A percentile compares a stretch with the other conserved stretches of the same genome.
Conservation (phyloP, 2,329 filamentous ascomycete species). For the Sporothrix mexicana region DNA sequence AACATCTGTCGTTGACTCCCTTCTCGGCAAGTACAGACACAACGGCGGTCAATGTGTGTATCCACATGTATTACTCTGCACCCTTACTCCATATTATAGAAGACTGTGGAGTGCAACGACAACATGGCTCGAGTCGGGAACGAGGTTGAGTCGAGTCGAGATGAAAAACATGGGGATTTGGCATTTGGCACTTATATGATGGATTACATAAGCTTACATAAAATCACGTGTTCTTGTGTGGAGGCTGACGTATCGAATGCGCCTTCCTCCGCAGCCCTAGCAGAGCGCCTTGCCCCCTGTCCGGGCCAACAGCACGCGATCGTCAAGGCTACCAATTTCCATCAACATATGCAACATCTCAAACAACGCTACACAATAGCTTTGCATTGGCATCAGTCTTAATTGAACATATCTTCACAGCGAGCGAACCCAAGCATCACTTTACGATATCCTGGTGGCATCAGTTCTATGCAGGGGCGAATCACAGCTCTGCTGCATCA, state of each 20-base stretch:
- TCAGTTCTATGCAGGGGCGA: too few species aligned
- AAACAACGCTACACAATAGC: neutral
- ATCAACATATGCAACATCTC: neutral
- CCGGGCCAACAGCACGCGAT: conserved; percentile 22
- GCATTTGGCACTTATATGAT: too few species aligned
- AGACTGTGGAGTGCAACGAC: neutral
- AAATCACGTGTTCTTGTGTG: neutral
- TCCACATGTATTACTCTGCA: neutral
- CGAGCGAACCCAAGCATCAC: neutral
- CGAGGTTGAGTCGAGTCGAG: neutral
- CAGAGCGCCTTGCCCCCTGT: conserved; percentile 1
- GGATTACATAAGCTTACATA: neutral
- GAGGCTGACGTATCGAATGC: neutral
- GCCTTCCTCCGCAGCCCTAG: neutral
- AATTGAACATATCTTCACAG: neutral
- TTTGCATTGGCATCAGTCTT: neutral
- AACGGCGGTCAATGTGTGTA: conserved; percentile 7
- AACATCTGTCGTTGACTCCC: neutral
- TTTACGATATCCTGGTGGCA: neutral
- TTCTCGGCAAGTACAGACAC: neutral
- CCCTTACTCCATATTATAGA: neutral
- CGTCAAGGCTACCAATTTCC: conserved; percentile 17
- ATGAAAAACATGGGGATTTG: too few species aligned
- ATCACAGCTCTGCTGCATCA: neutral
- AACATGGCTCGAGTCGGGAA: neutral